These are phyloP conservation scores for Colletotrichum cordylinicola DNA, from an alignment of 2,329 filamentous ascomycete species.

Conservation along the genomic window DNA sequence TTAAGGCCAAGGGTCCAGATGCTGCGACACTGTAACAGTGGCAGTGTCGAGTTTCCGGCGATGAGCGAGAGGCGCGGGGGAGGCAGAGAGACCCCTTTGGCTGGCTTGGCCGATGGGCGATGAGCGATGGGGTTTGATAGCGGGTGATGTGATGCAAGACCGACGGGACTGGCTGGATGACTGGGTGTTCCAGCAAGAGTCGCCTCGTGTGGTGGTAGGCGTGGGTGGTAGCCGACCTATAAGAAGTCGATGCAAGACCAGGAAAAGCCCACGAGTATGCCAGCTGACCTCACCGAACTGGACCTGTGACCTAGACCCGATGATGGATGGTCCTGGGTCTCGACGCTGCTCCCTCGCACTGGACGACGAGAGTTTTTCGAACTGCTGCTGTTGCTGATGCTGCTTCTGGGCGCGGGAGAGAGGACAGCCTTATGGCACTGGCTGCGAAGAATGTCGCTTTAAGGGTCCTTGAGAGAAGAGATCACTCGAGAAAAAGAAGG, in stretches of 20 bases:
- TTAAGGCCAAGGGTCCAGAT: neutral
- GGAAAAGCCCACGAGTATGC: neutral
- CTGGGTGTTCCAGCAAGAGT: neutral
- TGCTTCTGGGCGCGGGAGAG: neutral
- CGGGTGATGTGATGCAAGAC: slow-evolving; percentile 9
- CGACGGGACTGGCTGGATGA: neutral
- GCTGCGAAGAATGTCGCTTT: neutral
- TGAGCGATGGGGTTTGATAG: neutral
- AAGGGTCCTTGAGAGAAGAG: slow-evolving; percentile 2
- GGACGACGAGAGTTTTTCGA: neutral
- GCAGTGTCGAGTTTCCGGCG: neutral
- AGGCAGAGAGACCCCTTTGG: neutral
- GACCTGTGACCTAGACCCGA: slow-evolving; percentile 11
- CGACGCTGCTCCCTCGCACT: neutral
- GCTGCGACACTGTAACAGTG: neutral
- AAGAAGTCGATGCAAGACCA: slow-evolving; percentile 1
- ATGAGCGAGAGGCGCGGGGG: neutral
- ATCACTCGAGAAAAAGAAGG: neutral
- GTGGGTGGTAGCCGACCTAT: slow-evolving; percentile 11
- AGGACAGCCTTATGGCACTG: neutral
- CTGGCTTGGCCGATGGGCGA: neutral
- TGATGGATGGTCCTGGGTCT: neutral
- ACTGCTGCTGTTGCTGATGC: neutral
- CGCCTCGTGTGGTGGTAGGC: slow-evolving; percentile 14
- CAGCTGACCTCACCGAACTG: slow-evolving; percentile 18